phyloP scores from a whole-genome alignment of 176 grass and related monocot species.

The Phyllostachys edulis region DNA sequence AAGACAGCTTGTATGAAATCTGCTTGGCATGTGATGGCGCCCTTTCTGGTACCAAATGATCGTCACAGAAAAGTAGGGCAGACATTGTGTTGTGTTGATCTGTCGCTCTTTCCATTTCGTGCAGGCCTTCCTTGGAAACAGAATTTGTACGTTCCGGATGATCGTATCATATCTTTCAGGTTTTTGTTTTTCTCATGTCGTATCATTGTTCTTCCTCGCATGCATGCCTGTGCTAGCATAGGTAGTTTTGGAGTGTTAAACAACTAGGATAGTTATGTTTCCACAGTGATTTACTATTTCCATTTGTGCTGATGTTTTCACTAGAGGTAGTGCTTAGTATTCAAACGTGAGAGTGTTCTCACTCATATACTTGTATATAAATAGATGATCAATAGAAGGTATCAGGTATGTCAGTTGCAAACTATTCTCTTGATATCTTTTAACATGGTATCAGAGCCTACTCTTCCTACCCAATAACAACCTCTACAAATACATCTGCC shows the following conservation, averaged over 20 bases:
- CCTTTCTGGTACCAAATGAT: conserved; percentile 44
- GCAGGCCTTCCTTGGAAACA: not conserved
- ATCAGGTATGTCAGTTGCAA: no score
- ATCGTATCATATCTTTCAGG: not conserved
- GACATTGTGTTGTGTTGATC: not conserved
- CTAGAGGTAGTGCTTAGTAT: no score
- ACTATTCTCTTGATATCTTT: no score
- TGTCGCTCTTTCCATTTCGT: not conserved
- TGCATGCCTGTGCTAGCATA: not conserved
- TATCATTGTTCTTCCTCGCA: not conserved
- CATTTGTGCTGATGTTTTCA: no score
- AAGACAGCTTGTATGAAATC: conserved; percentile 21
- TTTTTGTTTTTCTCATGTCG: not conserved
- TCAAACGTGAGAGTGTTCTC: no score
- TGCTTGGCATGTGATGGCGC: conserved; percentile 24
- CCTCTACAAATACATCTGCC: no score
- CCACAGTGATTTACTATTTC: no score
- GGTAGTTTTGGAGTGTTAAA: not conserved
- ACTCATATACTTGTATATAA: no score
- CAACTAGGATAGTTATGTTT: no score
- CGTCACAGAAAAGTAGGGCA: not conserved
- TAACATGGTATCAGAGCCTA: no score
- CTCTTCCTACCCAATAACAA: no score
- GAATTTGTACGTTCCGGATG: not conserved
- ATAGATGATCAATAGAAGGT: no score